Evolutionary conservation across 139 green algal genomes (phyloP).

Genomic region (Chlorella sp.): DNA sequence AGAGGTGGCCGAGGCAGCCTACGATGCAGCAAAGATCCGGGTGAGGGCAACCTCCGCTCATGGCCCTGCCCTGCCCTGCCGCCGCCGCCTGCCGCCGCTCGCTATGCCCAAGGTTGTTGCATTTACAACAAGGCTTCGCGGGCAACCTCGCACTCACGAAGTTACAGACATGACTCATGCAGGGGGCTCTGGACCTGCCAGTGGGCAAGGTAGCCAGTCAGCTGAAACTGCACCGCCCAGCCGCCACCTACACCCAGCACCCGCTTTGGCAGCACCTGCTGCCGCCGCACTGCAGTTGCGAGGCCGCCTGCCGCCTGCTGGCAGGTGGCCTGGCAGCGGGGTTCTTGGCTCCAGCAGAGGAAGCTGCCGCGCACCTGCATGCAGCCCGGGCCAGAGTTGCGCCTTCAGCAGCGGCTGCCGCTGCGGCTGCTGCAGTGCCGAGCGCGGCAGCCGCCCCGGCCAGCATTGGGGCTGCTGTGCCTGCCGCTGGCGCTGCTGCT

Average conservation of each 20-base stretch:
- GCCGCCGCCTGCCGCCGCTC: not conserved
- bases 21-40: not conserved
- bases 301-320: not conserved
- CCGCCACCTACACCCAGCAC: not conserved
- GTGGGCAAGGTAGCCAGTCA: not conserved
- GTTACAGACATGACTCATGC: not conserved
- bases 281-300: not conserved
- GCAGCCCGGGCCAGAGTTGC: no score
- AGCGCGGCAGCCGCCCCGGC: not conserved
- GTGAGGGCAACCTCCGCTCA: not conserved
- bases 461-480: not conserved
- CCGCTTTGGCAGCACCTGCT: not conserved
- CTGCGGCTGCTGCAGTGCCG: not conserved
- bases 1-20: not conserved
- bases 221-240: slow-evolving; percentile 2
- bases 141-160: no score
- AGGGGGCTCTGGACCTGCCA: not conserved
- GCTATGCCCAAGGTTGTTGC: no score
- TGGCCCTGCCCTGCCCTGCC: not conserved
- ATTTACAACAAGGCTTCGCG: no score
- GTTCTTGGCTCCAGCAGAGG: not conserved
- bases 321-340: not conserved
- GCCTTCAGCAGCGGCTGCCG: no score
- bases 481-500: not conserved
- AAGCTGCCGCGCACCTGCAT: not conserved